Evolutionary conservation across 345 rosid genomes (phyloP).

Genomic region (Hibiscus syriacus): DNA sequence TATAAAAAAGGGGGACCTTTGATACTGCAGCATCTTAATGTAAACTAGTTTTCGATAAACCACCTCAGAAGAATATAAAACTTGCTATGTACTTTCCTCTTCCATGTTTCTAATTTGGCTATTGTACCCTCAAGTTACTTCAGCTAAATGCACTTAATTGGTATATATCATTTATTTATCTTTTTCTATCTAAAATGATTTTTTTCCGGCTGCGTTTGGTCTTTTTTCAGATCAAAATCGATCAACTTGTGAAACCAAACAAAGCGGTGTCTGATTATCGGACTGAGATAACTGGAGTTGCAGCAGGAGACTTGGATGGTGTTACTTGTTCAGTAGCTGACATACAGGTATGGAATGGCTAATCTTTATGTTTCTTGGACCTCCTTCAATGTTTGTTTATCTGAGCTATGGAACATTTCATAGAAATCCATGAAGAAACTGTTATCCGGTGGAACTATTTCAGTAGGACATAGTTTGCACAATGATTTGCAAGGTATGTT

Average conservation of each 20-base stretch:
- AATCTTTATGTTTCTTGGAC: neutral
- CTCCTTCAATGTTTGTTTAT: constrained; percentile 1
- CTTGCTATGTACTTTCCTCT: neutral
- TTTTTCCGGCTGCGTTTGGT: neutral
- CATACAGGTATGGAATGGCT: constrained; percentile 49
- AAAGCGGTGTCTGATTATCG: constrained; percentile 60
- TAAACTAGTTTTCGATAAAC: neutral
- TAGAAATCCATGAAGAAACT: constrained; percentile 69
- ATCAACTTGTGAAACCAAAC: constrained; percentile 62
- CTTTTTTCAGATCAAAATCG: constrained; percentile 58
- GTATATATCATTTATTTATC: neutral
- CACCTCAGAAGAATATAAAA: neutral
- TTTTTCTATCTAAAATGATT: neutral
- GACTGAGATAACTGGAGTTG: constrained; percentile 75
- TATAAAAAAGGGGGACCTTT: neutral
- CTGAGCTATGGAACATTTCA: constrained; percentile 11
- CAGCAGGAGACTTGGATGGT: constrained; percentile 57
- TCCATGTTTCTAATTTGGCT: neutral
- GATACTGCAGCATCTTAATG: neutral
- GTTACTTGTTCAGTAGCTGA: constrained; percentile 53
- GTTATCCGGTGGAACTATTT: constrained; percentile 50
- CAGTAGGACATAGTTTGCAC: constrained; percentile 76
- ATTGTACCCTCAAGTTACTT: neutral
- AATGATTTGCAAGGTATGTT: constrained; percentile 68
- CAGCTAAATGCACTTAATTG: neutral